Conservation (phyloP, 345 rosid species). For the Acer negundo region DNA sequence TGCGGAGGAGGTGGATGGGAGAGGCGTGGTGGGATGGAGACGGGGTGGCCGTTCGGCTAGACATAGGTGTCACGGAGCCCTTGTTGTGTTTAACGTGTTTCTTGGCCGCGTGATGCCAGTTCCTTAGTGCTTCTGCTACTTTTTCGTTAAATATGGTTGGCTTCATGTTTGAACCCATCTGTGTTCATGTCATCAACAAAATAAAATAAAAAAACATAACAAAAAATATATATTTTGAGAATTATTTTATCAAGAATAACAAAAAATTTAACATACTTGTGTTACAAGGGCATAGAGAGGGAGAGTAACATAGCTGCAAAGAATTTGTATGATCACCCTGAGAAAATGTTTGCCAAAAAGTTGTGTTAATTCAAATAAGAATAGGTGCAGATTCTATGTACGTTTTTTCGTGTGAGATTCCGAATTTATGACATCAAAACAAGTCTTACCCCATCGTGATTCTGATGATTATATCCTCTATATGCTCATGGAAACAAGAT, state of each 20-base stretch:
- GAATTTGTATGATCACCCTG: constrained; percentile 77
- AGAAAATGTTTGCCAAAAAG: not conserved
- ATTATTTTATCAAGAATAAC: not conserved
- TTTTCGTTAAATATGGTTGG: constrained; percentile 78
- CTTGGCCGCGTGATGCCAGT: constrained; percentile 78
- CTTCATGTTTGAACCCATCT: constrained; percentile 97
- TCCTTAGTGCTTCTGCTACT: constrained; percentile 66
- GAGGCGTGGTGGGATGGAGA: constrained; percentile 62
- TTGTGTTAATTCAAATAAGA: not conserved
- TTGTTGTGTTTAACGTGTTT: constrained; percentile 63
- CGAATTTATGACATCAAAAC: not conserved
- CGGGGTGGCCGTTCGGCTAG: constrained; percentile 68
- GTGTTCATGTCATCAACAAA: not conserved
- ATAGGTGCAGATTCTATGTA: not conserved
- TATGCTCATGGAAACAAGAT: constrained; percentile 65
- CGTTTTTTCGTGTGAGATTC: no score
- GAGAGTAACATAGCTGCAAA: constrained; percentile 94
- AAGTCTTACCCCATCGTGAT: constrained; percentile 64
- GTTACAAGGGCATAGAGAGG: constrained; percentile 95
- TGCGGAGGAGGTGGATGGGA: constrained; percentile 62
- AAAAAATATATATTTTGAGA: not conserved
- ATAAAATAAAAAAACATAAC: no score
- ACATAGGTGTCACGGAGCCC: constrained; percentile 49
- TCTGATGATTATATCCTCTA: constrained; percentile 60
- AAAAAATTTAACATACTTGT: constrained; percentile 44